Base-by-base conservation (phyloP, 768 basidiomycete species). In the Tricholoma furcatifolium region DNA sequence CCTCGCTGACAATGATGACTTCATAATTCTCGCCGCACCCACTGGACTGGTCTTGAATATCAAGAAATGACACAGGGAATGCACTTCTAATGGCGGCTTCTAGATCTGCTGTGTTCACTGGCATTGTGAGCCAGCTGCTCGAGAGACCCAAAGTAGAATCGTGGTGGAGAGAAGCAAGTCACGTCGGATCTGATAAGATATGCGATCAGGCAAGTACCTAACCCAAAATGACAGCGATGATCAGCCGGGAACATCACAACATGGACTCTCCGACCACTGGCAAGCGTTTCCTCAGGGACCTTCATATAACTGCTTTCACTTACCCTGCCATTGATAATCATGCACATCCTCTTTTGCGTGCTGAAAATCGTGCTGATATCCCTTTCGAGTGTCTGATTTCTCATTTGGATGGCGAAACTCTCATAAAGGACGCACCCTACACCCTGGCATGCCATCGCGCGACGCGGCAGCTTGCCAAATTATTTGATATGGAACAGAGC, bases 11-110 rank as follows among this genome's bases (percentile, higher is more conserved):
- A 27, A 93, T 75, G 23, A 88, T 62, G 24, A 93, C 77, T 0
- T 82, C 71, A 61, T 90, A 93, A 65, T 75, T 91, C 57, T 90
- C 83, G 2, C 91, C 91, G 60, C 91, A 93, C 6, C 90, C 90
- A 58, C 75, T 87, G 0, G 89, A 91, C 58, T 81, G 78, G 65
- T 93, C 91, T 58, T 84, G 74, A 45, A 93, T 84, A 62, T 90
- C 80, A 12, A 92, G 77, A 61, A 89, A 83, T 2, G 72, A 66
- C 36, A 91, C 80, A 1, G 81, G 78, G 46, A 91, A 78, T 1
- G 80, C 78, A n/a, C 71, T 67, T 55, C 83, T 81, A 56, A 92
- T 82, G 17, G 83, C 80, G 30, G 70, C 65, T 65, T 90, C 86
- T 51, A 92, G 74, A 43, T 79, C 77, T 43, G 65, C 61, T 11